Percentiles rank a stretch among this genome's conserved stretches.
phyloP scores from a whole-genome alignment of 495 filamentous ascomycete genomes.

The Hypoxylon lienhwacheense region DNA sequence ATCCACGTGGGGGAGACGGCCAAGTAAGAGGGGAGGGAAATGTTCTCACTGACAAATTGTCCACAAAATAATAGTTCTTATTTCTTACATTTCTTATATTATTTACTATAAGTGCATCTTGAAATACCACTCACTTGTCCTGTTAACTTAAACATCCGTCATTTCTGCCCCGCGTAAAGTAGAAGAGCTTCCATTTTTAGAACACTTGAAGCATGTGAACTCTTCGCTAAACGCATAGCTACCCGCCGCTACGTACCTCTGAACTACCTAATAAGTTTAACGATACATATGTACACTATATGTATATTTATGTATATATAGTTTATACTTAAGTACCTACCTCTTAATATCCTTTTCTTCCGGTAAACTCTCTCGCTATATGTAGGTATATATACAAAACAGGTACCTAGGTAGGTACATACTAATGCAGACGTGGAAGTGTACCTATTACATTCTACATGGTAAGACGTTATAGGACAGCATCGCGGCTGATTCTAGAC shows the following conservation, averaged over 20 bases:
- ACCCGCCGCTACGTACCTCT: too few species aligned
- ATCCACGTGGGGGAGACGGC: constrained; percentile 15
- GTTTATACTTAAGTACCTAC: neutral
- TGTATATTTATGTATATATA: too few species aligned
- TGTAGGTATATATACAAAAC: neutral
- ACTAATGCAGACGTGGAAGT: neutral
- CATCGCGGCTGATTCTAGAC: too few species aligned
- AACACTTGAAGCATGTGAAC: constrained; percentile 16
- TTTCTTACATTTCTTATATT: neutral
- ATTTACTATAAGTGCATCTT: too few species aligned
- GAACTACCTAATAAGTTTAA: too few species aligned
- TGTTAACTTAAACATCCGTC: neutral
- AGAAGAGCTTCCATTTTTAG: constrained; percentile 28
- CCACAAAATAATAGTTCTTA: too few species aligned
- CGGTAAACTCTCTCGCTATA: constrained; percentile 1
- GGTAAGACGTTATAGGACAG: too few species aligned
- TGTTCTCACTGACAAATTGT: too few species aligned
- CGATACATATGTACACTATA: too few species aligned
- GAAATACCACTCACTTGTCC: too few species aligned
- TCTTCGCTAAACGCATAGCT: neutral
- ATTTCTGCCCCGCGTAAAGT: constrained; percentile 15
- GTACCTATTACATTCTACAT: too few species aligned
- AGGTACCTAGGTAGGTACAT: neutral
- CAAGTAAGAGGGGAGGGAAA: neutral
- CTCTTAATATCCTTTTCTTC: constrained; percentile 11